Conservation (phyloP, 768 basidiomycete species). For the Collybia mongolica region DNA sequence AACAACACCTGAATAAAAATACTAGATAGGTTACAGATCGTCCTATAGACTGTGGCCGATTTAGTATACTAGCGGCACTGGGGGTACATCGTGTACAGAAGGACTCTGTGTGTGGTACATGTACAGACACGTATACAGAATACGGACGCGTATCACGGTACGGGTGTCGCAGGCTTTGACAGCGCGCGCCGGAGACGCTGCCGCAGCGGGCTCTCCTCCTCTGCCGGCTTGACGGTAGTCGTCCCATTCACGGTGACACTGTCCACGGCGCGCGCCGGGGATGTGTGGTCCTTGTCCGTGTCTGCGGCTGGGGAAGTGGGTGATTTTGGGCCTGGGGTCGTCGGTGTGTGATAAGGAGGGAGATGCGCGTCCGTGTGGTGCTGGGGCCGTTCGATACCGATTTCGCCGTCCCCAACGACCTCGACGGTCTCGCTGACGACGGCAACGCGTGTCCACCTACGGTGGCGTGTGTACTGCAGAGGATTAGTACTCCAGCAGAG, state of each 20-base stretch:
- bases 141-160: neutral
- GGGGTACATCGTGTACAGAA: too few relatives aligned
- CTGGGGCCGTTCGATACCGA: slow-evolving; percentile 22
- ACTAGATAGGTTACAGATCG: too few relatives aligned
- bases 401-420: slow-evolving; percentile 37
- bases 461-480: slow-evolving; percentile 74
- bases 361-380: neutral
- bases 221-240: slow-evolving; percentile 11
- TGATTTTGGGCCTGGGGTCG: neutral
- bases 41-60: too few relatives aligned
- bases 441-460: slow-evolving; percentile 87
- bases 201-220: slow-evolving; percentile 22
- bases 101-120: neutral
- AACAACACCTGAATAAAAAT: too few relatives aligned
- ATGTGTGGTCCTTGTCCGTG: neutral
- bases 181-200: slow-evolving; percentile 26
- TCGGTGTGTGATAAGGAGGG: slow-evolving; percentile 1
- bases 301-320: neutral
- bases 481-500: slow-evolving; percentile 1
- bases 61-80: too few relatives aligned
- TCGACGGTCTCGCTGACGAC: slow-evolving; percentile 73
- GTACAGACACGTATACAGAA: neutral
- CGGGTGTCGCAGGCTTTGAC: slow-evolving; percentile 16
- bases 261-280: neutral
- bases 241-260: slow-evolving; percentile 9